Percentiles rank a stretch among this genome's conserved stretches.
phyloP scores from a whole-genome alignment of 2,329 filamentous ascomycete species.

The Cladosporium colombiae region DNA sequence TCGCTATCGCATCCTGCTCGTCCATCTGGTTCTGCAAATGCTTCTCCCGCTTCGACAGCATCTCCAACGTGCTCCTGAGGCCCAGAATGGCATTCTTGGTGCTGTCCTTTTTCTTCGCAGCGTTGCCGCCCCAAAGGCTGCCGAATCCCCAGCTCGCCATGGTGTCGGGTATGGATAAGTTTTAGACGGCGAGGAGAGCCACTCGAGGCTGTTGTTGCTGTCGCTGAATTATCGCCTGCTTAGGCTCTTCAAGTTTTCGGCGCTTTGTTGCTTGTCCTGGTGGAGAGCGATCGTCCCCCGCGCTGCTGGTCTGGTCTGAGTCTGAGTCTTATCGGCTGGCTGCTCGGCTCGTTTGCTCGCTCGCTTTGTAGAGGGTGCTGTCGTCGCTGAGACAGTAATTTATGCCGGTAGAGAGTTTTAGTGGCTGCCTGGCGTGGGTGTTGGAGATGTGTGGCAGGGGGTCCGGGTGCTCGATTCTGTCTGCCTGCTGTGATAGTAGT shows the following conservation, averaged over 20 bases:
- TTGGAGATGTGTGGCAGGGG: background rate
- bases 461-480: slow-evolving; percentile 1
- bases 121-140: slow-evolving; percentile 83
- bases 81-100: slow-evolving; percentile 95
- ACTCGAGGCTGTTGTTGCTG: background rate
- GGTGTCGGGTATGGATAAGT: background rate
- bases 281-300: slow-evolving; percentile 10
- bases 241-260: background rate
- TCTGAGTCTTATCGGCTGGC: slow-evolving; percentile 18
- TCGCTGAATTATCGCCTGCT: background rate
- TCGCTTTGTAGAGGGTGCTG: background rate
- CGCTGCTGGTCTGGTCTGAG: background rate
- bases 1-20: slow-evolving; percentile 83
- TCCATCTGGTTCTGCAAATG: slow-evolving; percentile 90
- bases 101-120: slow-evolving; percentile 85
- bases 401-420: background rate
- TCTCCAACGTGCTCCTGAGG: slow-evolving; percentile 86
- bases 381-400: background rate
- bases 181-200: slow-evolving; percentile 4
- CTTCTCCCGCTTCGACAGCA: slow-evolving; percentile 95
- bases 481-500: slow-evolving; percentile 4
- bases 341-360: slow-evolving; percentile 7
- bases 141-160: slow-evolving; percentile 53
- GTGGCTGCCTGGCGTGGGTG: background rate
- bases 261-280: background rate